Evolutionary conservation across 2,329 filamentous ascomycete species (phyloP), one percentile per base, ranked within the genome.

Genomic region (Fusarium siculi): DNA sequence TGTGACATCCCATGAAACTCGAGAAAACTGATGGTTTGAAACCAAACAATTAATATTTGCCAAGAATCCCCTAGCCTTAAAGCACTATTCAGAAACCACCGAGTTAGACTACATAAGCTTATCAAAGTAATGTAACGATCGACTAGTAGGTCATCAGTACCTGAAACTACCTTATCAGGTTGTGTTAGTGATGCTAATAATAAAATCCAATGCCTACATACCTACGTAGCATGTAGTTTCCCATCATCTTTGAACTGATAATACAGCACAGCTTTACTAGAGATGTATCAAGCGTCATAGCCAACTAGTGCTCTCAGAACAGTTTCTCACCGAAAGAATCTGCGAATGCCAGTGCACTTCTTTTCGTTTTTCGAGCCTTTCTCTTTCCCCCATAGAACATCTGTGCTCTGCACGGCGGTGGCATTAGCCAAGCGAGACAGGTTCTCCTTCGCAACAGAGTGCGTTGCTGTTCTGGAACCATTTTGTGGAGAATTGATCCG

Each of bases 261-360:
- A 36, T 23, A 15, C 16, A 44, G n/a, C 23, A n/a, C 30, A 50
- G 16, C 44, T 63, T 39, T 59, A 52, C 43, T 44, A n/a, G 42
- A 65, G 50, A 32, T 43, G 37, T 70, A 59, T 70, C 28, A 53
- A 70, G 53, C 36, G 39, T 47, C 16, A 25, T 23, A 16, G 21
- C 28, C 28, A 25, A 23, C 28, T 44, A 50, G 37, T 28, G 39
- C 46, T 21, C 21, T 46, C 54, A 30, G n/a, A 37, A 21, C 16
- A 32, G 16, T 21, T 28, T 44, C 19, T 74, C n/a, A 86, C 57
- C 83, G 83, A 74, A 87, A 87, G 60, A 86, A 79, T 61, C 80
- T 85, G 44, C 84, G 83, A 60, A 86, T 80, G 14, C 84, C 81
- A 63, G 83, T 81, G 23, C 82, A 80, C 32, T 62, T 74, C 53